These are phyloP conservation scores for Aspergillus sparsus DNA, from an alignment of 495 filamentous ascomycete species.

Conservation along the genomic window DNA sequence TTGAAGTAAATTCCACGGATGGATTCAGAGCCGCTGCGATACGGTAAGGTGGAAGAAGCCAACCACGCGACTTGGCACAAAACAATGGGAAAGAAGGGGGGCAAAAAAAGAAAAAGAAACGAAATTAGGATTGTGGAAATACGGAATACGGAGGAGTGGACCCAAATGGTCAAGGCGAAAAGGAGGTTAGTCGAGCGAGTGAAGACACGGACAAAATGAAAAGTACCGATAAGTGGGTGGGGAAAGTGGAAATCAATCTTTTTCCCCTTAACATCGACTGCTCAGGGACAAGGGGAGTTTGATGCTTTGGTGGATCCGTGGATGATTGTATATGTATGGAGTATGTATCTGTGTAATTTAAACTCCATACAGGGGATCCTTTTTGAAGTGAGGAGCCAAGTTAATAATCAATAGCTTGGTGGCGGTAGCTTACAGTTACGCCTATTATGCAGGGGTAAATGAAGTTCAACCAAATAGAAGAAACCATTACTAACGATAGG, in stretches of 20 bases:
- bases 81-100: background rate
- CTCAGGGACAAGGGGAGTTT: background rate
- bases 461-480: background rate
- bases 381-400: too few relatives aligned
- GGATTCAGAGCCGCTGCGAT: background rate
- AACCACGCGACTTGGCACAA: slow-evolving; percentile 1
- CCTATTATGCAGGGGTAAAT: background rate
- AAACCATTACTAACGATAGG: background rate
- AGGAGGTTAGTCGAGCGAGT: background rate
- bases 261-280: background rate
- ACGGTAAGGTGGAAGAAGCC: slow-evolving; percentile 7
- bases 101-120: background rate
- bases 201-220: background rate
- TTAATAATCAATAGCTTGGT: too few relatives aligned
- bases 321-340: background rate
- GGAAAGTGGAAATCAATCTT: background rate
- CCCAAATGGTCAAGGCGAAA: background rate
- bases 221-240: background rate
- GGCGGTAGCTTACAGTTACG: background rate
- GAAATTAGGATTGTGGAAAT: background rate
- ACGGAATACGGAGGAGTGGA: background rate
- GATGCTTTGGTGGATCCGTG: too few relatives aligned
- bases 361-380: too few relatives aligned
- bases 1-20: background rate
- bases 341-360: background rate